Evolutionary conservation across 2,329 filamentous ascomycete genomes (phyloP).

Genomic region (Aspergillus sclerotialis): DNA sequence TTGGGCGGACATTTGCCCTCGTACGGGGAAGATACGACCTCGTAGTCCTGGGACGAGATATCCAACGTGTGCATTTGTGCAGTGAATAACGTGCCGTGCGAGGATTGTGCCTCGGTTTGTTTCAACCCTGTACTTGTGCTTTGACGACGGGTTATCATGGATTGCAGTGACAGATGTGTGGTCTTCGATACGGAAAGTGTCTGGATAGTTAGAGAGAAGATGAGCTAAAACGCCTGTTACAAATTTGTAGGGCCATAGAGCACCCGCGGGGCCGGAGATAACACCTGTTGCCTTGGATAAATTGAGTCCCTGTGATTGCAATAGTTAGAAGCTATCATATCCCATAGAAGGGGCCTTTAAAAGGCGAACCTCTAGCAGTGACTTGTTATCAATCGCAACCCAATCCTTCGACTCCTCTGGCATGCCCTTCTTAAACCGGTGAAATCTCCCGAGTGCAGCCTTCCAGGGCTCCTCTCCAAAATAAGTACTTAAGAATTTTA

Average conservation of each 20-base stretch:
- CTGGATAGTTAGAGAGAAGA: constrained; percentile 22
- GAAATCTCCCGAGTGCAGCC: constrained; percentile 11
- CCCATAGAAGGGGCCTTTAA: no score
- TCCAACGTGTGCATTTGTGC: constrained; percentile 49
- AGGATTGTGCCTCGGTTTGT: constrained; percentile 42
- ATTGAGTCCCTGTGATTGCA: constrained; percentile 14
- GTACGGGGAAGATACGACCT: constrained; percentile 31
- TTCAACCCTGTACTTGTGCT: constrained; percentile 31
- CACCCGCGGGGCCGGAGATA: constrained; percentile 20
- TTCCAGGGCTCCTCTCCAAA: constrained; percentile 20
- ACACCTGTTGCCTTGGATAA: constrained; percentile 17
- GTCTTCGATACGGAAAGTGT: constrained; percentile 22
- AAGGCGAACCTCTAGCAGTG: constrained; percentile 18
- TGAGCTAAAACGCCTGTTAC: constrained; percentile 16
- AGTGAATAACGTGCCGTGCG: constrained; percentile 49
- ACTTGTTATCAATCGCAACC: constrained; percentile 13
- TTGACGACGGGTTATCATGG: constrained; percentile 2
- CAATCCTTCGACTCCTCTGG: constrained; percentile 21
- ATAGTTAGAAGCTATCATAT: background rate
- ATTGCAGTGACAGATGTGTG: constrained; percentile 14
- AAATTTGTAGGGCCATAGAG: constrained; percentile 28
- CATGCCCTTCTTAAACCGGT: constrained; percentile 19
- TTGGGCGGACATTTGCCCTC: constrained; percentile 39
- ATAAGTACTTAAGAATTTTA: constrained; percentile 20
- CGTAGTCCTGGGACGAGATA: constrained; percentile 44